These are phyloP conservation scores for Nakaseomyces glabratus DNA, from an alignment of 1,139 yeast genomes.

Conservation along the genomic window DNA sequence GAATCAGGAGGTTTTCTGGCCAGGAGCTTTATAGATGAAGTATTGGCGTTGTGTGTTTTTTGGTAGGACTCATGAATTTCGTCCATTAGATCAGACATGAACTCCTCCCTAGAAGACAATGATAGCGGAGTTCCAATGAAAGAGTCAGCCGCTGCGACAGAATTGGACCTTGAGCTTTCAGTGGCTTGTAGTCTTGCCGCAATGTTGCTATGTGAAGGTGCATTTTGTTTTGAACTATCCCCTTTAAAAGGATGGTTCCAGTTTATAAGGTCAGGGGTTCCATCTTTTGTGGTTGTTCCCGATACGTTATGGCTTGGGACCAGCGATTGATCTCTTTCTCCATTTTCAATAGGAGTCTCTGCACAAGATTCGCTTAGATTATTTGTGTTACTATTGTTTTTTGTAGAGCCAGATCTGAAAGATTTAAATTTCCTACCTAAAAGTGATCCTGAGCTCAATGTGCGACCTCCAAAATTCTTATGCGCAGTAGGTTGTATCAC, in stretches of 20 bases:
- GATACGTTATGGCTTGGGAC: slow-evolving; percentile 8
- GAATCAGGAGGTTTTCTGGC: slow-evolving; percentile 24
- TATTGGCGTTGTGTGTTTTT: slow-evolving; percentile 16
- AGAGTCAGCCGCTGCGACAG: slow-evolving; percentile 7
- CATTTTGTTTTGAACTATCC: background rate
- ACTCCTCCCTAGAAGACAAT: slow-evolving; percentile 11
- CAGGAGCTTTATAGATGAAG: slow-evolving; percentile 23
- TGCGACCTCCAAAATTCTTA: slow-evolving; percentile 14
- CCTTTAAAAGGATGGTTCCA: slow-evolving; percentile 8
- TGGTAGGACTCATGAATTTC: slow-evolving; percentile 21
- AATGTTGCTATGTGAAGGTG: slow-evolving; percentile 5
- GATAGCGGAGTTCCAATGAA: slow-evolving; percentile 3
- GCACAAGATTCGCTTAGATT: background rate
- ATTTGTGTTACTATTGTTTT: background rate
- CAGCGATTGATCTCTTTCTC: slow-evolving; percentile 8
- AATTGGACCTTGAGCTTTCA: slow-evolving; percentile 9
- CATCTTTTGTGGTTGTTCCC: slow-evolving; percentile 7
- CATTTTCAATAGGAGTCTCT: background rate
- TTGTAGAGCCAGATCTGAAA: slow-evolving; percentile 15
- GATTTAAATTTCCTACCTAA: slow-evolving; percentile 23
- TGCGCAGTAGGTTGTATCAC: slow-evolving; percentile 7
- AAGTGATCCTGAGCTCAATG: slow-evolving; percentile 25
- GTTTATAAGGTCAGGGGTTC: slow-evolving; percentile 1
- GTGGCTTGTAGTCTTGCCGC: slow-evolving; percentile 9
- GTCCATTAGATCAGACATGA: slow-evolving; percentile 21